These are phyloP conservation scores for Alternaria triticimaculans DNA, from an alignment of 2,329 filamentous ascomycete species.

Conservation along the genomic window DNA sequence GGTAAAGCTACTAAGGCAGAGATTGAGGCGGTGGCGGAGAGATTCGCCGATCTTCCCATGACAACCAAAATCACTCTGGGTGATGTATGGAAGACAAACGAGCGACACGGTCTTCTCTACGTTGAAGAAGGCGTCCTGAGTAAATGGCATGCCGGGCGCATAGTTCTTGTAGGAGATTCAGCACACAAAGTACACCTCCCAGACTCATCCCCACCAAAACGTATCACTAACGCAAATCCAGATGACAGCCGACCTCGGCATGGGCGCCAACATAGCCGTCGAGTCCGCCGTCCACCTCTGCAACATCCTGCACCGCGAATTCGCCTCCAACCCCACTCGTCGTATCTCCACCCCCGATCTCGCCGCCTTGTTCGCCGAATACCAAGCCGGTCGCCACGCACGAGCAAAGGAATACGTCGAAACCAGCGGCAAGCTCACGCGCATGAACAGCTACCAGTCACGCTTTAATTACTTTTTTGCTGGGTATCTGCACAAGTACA, in stretches of 20 bases:
- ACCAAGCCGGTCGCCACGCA: conserved; percentile 14
- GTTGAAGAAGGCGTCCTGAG: conserved; percentile 50
- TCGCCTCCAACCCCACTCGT: conserved; percentile 8
- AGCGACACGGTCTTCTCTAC: conserved; percentile 30
- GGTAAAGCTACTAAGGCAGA: conserved; percentile 29
- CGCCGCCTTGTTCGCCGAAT: conserved; percentile 15
- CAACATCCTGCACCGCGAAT: conserved; percentile 22
- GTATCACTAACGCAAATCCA: background rate
- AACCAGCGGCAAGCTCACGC: conserved; percentile 14
- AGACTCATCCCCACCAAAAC: background rate
- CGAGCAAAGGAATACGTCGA: conserved; percentile 16
- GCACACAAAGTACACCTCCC: conserved; percentile 48
- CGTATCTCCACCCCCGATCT: conserved; percentile 12
- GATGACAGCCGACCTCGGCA: conserved; percentile 28
- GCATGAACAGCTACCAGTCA: conserved; percentile 17
- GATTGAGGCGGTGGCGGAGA: conserved; percentile 32
- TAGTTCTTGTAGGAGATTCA: conserved; percentile 52
- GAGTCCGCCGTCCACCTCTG: conserved; percentile 25
- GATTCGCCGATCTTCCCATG: conserved; percentile 35
- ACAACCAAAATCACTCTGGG: conserved; percentile 40
- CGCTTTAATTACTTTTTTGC: conserved; percentile 13
- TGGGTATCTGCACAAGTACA: conserved; percentile 3
- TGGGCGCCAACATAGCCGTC: conserved; percentile 29
- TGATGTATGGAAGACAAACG: conserved; percentile 39
- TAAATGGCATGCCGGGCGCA: conserved; percentile 50